Conservation (phyloP, 345 rosid species). For the Luvunga scandens region DNA sequence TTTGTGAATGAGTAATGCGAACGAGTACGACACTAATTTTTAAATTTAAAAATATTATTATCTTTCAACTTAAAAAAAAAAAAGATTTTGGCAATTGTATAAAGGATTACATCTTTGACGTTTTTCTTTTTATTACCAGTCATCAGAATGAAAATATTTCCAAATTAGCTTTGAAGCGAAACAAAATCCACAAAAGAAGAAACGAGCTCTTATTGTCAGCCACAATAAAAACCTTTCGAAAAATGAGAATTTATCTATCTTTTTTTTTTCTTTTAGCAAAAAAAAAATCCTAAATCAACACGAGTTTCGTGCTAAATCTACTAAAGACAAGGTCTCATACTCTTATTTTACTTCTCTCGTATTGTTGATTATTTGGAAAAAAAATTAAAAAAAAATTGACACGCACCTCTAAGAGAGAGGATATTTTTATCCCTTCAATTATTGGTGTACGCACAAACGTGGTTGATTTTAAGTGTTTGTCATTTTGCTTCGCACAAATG, state of each 20-base stretch:
- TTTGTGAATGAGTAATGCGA: neutral
- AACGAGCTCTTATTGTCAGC: neutral
- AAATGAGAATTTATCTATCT: neutral
- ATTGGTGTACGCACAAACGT: neutral
- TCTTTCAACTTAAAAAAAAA: no score
- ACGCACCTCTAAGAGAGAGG: neutral
- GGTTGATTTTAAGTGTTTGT: neutral
- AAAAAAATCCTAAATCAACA: neutral
- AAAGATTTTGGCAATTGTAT: neutral
- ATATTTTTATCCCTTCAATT: neutral
- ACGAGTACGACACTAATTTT: neutral
- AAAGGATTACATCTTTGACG: neutral
- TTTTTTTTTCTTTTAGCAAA: fast-evolving
- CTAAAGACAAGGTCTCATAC: neutral
- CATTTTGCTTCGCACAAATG: neutral
- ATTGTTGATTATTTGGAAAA: neutral
- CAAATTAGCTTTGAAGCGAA: neutral
- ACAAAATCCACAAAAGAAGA: neutral
- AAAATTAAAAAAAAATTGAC: neutral
- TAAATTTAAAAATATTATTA: no score
- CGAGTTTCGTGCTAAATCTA: neutral
- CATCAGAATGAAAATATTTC: neutral
- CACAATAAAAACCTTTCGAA: neutral
- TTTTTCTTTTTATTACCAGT: neutral
- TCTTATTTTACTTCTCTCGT: neutral